Evolutionary conservation across 345 rosid genomes (phyloP), one percentile per base, ranked within the genome.

Genomic region (Conringia planisiliqua): DNA sequence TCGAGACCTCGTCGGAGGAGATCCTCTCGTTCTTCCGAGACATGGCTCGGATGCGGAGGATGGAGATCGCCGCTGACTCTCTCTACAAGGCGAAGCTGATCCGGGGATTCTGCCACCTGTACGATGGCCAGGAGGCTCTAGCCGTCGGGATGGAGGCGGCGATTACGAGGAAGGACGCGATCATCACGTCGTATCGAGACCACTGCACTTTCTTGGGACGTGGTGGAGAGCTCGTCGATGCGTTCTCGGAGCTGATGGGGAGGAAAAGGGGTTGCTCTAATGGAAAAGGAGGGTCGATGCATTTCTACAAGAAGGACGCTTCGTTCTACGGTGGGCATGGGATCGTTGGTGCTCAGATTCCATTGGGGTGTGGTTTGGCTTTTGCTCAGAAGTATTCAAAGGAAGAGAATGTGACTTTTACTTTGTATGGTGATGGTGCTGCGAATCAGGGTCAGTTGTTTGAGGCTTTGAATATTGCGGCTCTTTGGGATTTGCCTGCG

Each of bases 221-320:
- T 27, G 98, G 97, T 3, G 99, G 99, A 26, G 84, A 79, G 20
- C 88, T 90, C 11, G 64, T 85, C 7, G 87, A 95, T 79, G 80
- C 91, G 0, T 95, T 90, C 78, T 4, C 92, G 10, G 98, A 95
- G 87, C 92, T 95, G 24, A 95, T 95, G 99, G 99, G 99, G 1
- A 87, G 99, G n/a, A 81, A 78, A 63, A 90, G 40, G 4, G 99
- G 99, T 1, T 89, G 98, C 58, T 95, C 98, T 65, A 79, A 68
- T 30, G 99, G 99, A 8, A 95, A 89, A 76, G 99, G 99, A 38
- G 99, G 99, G 42, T 95, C 99, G 27, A 95, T 95, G 99, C 98
- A 95, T 82, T 90, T 95, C 59, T 95, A 95, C 56, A 89, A 86
- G 89, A 95, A 95, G 86, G 93, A 89, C 3, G 78, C 90, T 2